These are phyloP conservation scores for Phaeomoniella chlamydospora DNA, from an alignment of 2,329 filamentous ascomycete species.

Conservation along the genomic window DNA sequence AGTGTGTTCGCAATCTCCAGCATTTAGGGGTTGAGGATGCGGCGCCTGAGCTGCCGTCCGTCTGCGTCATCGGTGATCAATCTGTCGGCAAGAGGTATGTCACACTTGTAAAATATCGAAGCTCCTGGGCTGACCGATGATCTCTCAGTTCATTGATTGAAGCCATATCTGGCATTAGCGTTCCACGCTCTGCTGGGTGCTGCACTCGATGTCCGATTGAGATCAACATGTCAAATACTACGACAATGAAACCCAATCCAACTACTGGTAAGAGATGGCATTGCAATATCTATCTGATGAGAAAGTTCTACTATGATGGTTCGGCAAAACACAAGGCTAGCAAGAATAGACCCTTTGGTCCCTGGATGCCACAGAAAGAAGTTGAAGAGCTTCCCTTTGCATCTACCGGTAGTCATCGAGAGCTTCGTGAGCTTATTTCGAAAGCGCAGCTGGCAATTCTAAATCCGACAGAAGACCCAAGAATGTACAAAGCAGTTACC, in stretches of 20 bases:
- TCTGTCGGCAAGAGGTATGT: slow-evolving; percentile 63
- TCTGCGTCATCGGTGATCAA: slow-evolving; percentile 76
- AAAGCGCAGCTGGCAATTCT: slow-evolving; percentile 67
- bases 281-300: slow-evolving; percentile 51
- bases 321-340: slow-evolving; percentile 25
- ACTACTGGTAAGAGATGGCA: slow-evolving; percentile 36
- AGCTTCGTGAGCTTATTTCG: slow-evolving; percentile 53
- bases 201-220: slow-evolving; percentile 72
- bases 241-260: slow-evolving; percentile 15
- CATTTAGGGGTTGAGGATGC: slow-evolving; percentile 58
- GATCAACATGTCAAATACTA: slow-evolving; percentile 51
- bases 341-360: slow-evolving; percentile 43
- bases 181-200: slow-evolving; percentile 55
- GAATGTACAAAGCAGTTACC: slow-evolving; percentile 40
- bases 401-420: slow-evolving; percentile 41
- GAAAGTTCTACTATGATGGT: slow-evolving; percentile 43
- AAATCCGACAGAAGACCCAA: slow-evolving; percentile 45
- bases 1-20: slow-evolving; percentile 44
- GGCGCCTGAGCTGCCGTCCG: slow-evolving; percentile 54
- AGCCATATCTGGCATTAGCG: slow-evolving; percentile 50
- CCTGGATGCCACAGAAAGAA: slow-evolving; percentile 45
- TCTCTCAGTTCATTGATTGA: slow-evolving; percentile 29
- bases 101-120: too few species aligned
- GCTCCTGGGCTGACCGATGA: too few species aligned
- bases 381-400: slow-evolving; percentile 43